Percentiles rank a stretch among this genome's conserved stretches.
phyloP scores from a whole-genome alignment of 2,329 filamentous ascomycete genomes.

The Apiospora saccharicola region DNA sequence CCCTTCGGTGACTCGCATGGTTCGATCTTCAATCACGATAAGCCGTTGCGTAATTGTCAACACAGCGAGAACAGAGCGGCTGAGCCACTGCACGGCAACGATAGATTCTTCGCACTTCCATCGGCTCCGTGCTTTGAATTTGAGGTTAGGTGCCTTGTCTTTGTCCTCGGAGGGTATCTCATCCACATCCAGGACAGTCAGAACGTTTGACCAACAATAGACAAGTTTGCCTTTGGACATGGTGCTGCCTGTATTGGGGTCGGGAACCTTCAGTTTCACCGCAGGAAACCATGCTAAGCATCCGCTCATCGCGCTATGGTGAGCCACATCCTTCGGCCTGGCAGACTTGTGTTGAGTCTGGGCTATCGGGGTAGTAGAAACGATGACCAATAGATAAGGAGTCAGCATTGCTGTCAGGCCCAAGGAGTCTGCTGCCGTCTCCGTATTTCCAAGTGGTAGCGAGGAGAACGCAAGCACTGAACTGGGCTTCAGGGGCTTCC shows the following conservation, averaged over 20 bases:
- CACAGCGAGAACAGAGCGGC: conserved; percentile 87
- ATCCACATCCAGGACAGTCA: conserved; percentile 90
- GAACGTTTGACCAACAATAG: conserved; percentile 98
- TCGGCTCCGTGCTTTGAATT: conserved; percentile 82
- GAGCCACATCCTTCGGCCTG: conserved; percentile 87
- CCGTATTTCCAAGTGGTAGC: conserved; percentile 91
- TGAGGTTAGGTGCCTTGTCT: conserved; percentile 79
- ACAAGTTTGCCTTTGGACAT: conserved; percentile 86
- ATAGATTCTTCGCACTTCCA: conserved; percentile 97
- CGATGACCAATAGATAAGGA: conserved; percentile 93
- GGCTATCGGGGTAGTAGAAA: conserved; percentile 94
- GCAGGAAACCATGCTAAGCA: conserved; percentile 97
- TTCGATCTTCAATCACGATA: conserved; percentile 88
- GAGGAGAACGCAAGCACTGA: conserved; percentile 93
- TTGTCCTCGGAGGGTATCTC: conserved; percentile 72
- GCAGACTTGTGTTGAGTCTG: conserved; percentile 96
- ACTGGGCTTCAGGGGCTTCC: conserved; percentile 84
- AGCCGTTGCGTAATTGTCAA: conserved; percentile 94
- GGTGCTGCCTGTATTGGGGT: conserved; percentile 70
- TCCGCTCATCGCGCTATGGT: conserved; percentile 91
- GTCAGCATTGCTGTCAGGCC: conserved; percentile 95
- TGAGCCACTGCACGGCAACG: conserved; percentile 96
- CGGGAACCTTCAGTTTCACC: conserved; percentile 84
- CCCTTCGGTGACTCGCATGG: conserved; percentile 89
- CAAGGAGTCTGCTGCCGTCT: conserved; percentile 85